These are phyloP conservation scores for Lunasporangiospora selenospora DNA, from an alignment of 192 early-diverging fungal species.

Conservation along the genomic window DNA sequence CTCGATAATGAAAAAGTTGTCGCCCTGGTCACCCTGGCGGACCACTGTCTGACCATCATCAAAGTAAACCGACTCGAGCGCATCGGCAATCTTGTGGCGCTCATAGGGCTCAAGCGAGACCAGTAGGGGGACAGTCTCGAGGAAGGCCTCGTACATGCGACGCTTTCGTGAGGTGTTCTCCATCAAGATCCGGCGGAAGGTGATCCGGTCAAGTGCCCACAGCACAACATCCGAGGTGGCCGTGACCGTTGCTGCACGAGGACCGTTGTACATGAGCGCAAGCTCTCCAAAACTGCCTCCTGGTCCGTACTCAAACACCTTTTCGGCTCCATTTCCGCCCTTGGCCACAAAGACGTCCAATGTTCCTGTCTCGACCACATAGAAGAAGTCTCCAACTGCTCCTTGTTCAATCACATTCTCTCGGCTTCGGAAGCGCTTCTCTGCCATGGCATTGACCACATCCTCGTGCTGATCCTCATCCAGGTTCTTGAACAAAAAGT, in stretches of 20 bases:
- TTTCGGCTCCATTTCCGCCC: conserved; percentile 66
- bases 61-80: conserved; percentile 90
- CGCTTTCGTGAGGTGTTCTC: conserved; percentile 96
- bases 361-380: conserved; percentile 92
- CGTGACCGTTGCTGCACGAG: conserved; percentile 94
- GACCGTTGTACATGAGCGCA: conserved; percentile 99
- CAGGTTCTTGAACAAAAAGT: conserved; percentile 93
- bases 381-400: conserved; percentile 97
- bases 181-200: conserved; percentile 97
- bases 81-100: conserved; percentile 98
- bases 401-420: conserved; percentile 93
- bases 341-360: conserved; percentile 91
- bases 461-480: conserved; percentile 97
- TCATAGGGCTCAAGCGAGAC: conserved; percentile 94
- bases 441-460: conserved; percentile 96
- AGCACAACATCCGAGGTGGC: conserved; percentile 87
- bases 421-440: conserved; percentile 75
- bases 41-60: conserved; percentile 86
- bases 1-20: conserved; percentile 97
- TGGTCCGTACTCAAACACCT: conserved; percentile 81
- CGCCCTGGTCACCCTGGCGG: conserved; percentile 91
- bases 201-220: conserved; percentile 98
- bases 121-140: conserved; percentile 94
- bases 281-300: conserved; percentile 98
- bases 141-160: conserved; percentile 96